Evolutionary conservation across 208 protist species (phyloP), one percentile per base, ranked within the genome.

Genomic region (Acanthamoeba quina): DNA sequence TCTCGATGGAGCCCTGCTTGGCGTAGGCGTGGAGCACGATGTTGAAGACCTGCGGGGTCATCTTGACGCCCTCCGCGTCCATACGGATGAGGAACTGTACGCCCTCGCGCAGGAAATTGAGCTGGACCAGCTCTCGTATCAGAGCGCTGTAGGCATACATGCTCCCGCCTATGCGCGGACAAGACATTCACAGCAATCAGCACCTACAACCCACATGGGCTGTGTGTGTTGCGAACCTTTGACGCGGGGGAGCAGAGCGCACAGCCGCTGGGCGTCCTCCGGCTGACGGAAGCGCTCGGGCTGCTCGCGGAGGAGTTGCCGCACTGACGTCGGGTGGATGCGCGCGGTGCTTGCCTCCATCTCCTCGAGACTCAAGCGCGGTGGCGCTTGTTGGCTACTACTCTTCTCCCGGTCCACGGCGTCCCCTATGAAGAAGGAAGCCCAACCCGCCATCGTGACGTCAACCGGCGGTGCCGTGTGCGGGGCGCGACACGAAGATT

Each of bases 61-160:
- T 52, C 44, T 24, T 9, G 31, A 80, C 34, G 19, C 44, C 44
- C 72, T 80, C 37, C 15, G 31, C 72, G 44, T 80, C 72, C 34
- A 80, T 49, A 17, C 72, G 72, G 21, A 80, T 80, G 72, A 80
- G 72, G 31, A 80, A 80, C 72, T 80, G 72, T 9, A 80, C 72
- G 15, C 41, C 31, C 72, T 80, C 72, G 15, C 29, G 72, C 34
- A 80, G 72, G 21, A 80, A 34, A 19, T 80, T 26, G 37, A 44
- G 17, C 37, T 49, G 31, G 34, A 52, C 31, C 31, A 80, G 72
- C 72, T 80, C 72, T 10, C 44, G 7, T 34, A 80, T 80, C 72
- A 80, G 21, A 13, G 72, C 72, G 72, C 72, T 80, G 72, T 80
- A 80, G 34, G 72, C 6, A 26, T 80, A 80, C 72, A 80, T 29